Percentiles rank a stretch among this genome's conserved stretches.
phyloP scores from a whole-genome alignment of 1,284 basidiomycete genomes.

The Sporisorium iseilematis-ciliati region DNA sequence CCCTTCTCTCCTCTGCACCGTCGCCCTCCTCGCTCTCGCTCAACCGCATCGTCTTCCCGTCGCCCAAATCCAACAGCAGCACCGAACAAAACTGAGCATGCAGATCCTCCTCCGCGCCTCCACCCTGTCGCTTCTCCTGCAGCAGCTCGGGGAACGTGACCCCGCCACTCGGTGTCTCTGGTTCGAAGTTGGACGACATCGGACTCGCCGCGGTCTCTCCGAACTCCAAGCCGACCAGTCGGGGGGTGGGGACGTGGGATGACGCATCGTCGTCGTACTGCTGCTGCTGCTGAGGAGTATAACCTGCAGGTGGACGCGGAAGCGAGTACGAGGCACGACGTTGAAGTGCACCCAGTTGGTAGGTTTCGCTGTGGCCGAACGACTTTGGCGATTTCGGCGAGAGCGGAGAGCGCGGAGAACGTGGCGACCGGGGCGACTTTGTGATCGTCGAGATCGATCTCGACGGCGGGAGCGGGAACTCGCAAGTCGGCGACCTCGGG shows the following conservation, averaged over 20 bases:
- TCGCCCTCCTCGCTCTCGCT: conserved; percentile 12
- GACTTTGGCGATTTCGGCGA: conserved; percentile 3
- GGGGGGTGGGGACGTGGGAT: conserved; percentile 13
- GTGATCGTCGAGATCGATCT: neutral
- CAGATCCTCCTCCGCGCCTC: conserved; percentile 22
- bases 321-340: conserved; percentile 25
- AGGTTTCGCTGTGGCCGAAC: conserved; percentile 28
- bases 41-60: conserved; percentile 33
- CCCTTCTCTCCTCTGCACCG: neutral
- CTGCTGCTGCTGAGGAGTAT: neutral
- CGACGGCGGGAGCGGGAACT: neutral
- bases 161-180: conserved; percentile 20
- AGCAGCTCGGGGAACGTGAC: conserved; percentile 9
- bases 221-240: conserved; percentile 9
- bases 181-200: conserved; percentile 22
- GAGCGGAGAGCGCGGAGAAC: conserved; percentile 4
- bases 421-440: too few relatives aligned
- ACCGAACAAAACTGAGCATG: conserved; percentile 38
- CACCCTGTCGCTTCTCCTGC: neutral
- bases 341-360: neutral
- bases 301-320: conserved; percentile 11
- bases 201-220: conserved; percentile 6
- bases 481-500: conserved; percentile 2
- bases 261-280: neutral
- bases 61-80: conserved; percentile 32